Percentiles rank a stretch among this genome's conserved stretches.
These are phyloP conservation scores for Cladophialophora bantiana DNA, from an alignment of 2,329 filamentous ascomycete species.

Conservation along the genomic window DNA sequence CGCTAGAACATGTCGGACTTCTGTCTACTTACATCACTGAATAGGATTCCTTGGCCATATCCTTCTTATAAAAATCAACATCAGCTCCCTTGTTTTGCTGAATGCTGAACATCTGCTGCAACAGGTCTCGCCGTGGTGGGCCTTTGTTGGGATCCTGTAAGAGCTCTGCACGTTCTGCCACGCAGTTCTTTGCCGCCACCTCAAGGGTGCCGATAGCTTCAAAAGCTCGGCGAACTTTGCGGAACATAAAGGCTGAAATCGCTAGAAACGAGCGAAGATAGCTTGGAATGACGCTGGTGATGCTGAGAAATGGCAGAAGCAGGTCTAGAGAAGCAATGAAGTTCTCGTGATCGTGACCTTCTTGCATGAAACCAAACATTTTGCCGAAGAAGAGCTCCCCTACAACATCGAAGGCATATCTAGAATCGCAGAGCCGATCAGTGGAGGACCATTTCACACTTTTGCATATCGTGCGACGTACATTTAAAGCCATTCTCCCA, in stretches of 20 bases:
- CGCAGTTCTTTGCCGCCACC: constrained; percentile 39
- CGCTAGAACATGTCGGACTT: background rate
- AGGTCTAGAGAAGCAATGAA: constrained; percentile 49
- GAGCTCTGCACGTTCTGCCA: constrained; percentile 40
- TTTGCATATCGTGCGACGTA: constrained; percentile 21
- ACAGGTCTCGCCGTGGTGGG: constrained; percentile 38
- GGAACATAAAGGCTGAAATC: constrained; percentile 38
- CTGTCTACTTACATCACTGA: constrained; percentile 24
- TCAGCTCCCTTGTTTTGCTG: constrained; percentile 43
- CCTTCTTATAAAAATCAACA: constrained; percentile 42
- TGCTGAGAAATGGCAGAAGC: constrained; percentile 45
- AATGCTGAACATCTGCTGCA: constrained; percentile 44
- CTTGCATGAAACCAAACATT: constrained; percentile 53
- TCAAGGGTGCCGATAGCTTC: constrained; percentile 42
- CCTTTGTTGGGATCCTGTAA: constrained; percentile 16
- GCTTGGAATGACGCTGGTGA: constrained; percentile 43
- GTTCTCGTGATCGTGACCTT: constrained; percentile 48
- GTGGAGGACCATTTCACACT: background rate
- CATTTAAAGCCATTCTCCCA: constrained; percentile 43
- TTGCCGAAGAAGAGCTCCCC: constrained; percentile 52
- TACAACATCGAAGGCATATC: constrained; percentile 55
- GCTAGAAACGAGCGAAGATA: constrained; percentile 45
- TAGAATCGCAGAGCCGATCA: constrained; percentile 19
- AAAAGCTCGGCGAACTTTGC: constrained; percentile 40
- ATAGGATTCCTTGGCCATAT: constrained; percentile 35